phyloP scores from a whole-genome alignment of 768 basidiomycete genomes.

The Nidularia sp. region DNA sequence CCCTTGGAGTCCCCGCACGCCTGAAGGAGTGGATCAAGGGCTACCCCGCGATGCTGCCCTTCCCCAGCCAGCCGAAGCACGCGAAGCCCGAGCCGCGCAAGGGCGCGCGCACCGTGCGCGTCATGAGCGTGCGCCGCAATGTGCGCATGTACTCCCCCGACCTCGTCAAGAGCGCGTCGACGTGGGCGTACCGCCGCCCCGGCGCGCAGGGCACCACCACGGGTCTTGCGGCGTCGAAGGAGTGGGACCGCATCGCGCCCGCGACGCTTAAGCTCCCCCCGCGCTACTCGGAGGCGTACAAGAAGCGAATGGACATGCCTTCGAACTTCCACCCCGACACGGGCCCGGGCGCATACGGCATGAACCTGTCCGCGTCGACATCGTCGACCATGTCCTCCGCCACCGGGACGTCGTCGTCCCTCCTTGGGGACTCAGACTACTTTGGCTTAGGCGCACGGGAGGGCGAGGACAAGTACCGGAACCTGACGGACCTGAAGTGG shows the following conservation, averaged over 20 bases:
- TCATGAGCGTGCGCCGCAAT: constrained; percentile 73
- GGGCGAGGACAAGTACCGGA: constrained; percentile 71
- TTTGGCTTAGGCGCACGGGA: constrained; percentile 33
- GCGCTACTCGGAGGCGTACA: constrained; percentile 70
- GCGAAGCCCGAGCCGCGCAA: constrained; percentile 62
- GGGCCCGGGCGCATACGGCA: constrained; percentile 24
- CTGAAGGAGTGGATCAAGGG: constrained; percentile 90
- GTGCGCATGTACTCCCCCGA: constrained; percentile 88
- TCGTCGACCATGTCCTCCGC: constrained; percentile 19
- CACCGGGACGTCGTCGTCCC: constrained; percentile 1
- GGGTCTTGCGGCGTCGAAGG: constrained; percentile 56
- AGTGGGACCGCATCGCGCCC: constrained; percentile 75
- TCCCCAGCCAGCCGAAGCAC: constrained; percentile 46
- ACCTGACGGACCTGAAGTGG: constrained; percentile 85
- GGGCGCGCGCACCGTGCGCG: constrained; percentile 73
- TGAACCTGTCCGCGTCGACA: constrained; percentile 40
- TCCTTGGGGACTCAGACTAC: constrained; percentile 26
- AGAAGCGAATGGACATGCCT: constrained; percentile 73
- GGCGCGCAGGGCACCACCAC: constrained; percentile 21
- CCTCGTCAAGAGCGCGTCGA: constrained; percentile 61
- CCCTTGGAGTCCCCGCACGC: constrained; percentile 75
- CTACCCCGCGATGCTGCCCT: constrained; percentile 78
- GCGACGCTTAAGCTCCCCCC: constrained; percentile 56
- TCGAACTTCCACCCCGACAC: constrained; percentile 54
- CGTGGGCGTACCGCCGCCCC: constrained; percentile 35